Base-by-base conservation (phyloP, 768 basidiomycete genomes). In the Hirschioporus abietinus region DNA sequence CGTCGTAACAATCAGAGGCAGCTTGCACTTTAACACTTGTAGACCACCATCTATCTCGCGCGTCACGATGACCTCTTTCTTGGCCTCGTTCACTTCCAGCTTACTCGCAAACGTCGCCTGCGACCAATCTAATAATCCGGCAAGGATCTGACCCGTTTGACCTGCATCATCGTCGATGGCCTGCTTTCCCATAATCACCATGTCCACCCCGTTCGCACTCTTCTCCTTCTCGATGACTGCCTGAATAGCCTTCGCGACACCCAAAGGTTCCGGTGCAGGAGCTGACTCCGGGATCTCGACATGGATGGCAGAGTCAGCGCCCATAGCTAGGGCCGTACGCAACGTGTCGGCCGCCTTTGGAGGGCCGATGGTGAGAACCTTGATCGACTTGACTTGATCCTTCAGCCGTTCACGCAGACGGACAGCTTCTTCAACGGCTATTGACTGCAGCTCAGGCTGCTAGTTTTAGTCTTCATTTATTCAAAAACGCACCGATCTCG, bases 131-230 rank as follows among this genome's bases (percentile, higher is more conserved):
- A 98, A 77, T 73, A 99, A 79, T 0, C 95, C 96, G 20, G 96
- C 96, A 27, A 99, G 84, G 93, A 99, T 98, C 76, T 97, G 96
- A 0, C 96, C 96, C 15, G 96, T 98, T 80, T 95, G 90, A 5
- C 93, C 92, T 7, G 93, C 84, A 75, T 99, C 97, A 72, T 96
- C 96, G 78, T 99, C 97, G 71, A 99, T 99, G 17, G 96, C 90
- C 77, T 99, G 97, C 79, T 99, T 99, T 2, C 97, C 97, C 78
- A 98, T 83, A 65, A 99, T 95, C 52, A 99, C 91, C 66, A 99
- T 71, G 72, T 99, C 96, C 9, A 92, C 83, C 42, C 79, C 82
- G 18, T 78, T 81, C 65, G 81, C 81, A 57, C 80, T 79, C 71
- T 82, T 78, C 74, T 88, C 83, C 35, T 83, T 82, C 64, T 86